Evolutionary conservation across 2,329 filamentous ascomycete species (phyloP).

Genomic region (Penicillium sp.): DNA sequence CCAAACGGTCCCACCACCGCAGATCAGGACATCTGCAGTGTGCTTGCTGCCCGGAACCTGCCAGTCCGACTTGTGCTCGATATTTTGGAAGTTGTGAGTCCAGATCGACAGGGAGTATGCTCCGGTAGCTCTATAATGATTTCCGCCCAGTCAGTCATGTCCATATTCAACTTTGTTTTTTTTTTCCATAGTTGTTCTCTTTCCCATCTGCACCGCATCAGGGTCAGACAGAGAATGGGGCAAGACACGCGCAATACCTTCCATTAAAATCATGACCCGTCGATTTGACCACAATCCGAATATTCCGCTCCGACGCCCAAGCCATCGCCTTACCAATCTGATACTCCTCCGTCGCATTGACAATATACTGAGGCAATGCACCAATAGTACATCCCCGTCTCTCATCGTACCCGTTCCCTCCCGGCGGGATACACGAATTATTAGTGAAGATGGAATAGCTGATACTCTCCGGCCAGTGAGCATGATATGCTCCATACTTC

Average conservation of each 20-base stretch:
- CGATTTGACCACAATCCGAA: conserved; percentile 24
- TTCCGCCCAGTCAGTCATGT: background rate
- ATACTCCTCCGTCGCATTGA: conserved; percentile 26
- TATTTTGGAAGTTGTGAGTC: conserved; percentile 42
- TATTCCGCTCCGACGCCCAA: conserved; percentile 16
- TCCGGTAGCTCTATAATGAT: conserved; percentile 33
- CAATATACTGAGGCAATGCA: conserved; percentile 28
- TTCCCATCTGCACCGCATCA: no score
- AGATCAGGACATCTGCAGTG: conserved; percentile 10
- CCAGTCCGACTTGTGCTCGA: conserved; percentile 20
- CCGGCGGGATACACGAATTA: conserved; percentile 30
- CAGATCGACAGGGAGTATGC: conserved; percentile 43
- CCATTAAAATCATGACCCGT: conserved; percentile 23
- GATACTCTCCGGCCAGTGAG: conserved; percentile 27
- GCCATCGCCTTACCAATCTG: conserved; percentile 28
- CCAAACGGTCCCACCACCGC: conserved; percentile 16
- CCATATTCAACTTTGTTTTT: no score
- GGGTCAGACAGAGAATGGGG: no score
- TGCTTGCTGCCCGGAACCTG: conserved; percentile 6
- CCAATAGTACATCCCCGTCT: conserved; percentile 24
- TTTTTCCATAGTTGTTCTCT: no score
- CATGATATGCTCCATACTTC: conserved; percentile 20
- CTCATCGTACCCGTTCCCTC: conserved; percentile 18
- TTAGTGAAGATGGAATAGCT: conserved; percentile 28
- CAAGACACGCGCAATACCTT: conserved; percentile 6